These are phyloP conservation scores for Penicillium argentinense DNA, from an alignment of 495 filamentous ascomycete genomes.

Conservation along the genomic window DNA sequence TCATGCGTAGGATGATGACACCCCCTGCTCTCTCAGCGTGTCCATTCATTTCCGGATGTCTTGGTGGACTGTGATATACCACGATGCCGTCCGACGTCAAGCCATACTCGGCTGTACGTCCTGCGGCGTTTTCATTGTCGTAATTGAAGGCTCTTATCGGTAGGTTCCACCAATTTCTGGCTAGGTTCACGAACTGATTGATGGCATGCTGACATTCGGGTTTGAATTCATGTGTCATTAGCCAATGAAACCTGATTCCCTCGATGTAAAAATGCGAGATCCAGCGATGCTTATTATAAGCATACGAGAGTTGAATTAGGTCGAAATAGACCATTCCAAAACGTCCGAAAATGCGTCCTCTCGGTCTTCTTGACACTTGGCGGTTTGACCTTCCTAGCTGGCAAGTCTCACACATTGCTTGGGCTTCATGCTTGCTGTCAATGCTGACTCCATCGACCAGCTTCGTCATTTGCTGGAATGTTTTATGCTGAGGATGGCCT, in stretches of 20 bases:
- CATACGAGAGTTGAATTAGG: too few relatives aligned
- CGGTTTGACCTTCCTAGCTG: too few relatives aligned
- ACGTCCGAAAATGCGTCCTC: too few relatives aligned
- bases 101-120: background rate
- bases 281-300: background rate
- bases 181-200: background rate
- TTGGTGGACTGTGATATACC: background rate
- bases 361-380: too few relatives aligned
- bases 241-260: conserved; percentile 7
- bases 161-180: background rate
- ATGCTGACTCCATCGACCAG: too few relatives aligned
- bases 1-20: conserved; percentile 1
- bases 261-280: conserved; percentile 5
- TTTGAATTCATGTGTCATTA: background rate
- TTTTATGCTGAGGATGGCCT: too few relatives aligned
- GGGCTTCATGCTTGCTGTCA: too few relatives aligned
- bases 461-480: too few relatives aligned
- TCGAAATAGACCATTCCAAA: too few relatives aligned
- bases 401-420: too few relatives aligned
- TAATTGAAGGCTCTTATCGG: conserved; percentile 1
- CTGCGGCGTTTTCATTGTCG: conserved; percentile 3
- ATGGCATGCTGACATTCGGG: background rate
- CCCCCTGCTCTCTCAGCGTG: conserved; percentile 7
- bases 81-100: too few relatives aligned
- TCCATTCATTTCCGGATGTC: conserved; percentile 8